Evolutionary conservation across 306 rosid genomes (phyloP).

Genomic region (Fagus crenata): DNA sequence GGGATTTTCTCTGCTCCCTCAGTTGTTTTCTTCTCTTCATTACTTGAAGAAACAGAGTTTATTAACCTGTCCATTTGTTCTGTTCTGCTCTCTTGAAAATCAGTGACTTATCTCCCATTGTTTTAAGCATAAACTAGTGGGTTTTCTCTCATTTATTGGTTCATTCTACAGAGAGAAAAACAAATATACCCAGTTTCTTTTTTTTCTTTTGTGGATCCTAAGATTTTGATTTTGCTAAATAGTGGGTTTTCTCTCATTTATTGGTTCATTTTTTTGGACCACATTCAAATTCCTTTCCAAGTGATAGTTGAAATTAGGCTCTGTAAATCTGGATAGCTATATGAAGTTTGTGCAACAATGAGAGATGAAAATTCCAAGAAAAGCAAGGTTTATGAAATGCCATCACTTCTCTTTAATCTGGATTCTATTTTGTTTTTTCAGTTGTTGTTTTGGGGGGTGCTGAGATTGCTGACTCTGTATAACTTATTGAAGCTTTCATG

Average conservation of each 20-base stretch:
- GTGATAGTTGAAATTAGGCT: slow-evolving; percentile 23
- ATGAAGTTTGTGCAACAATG: slow-evolving; percentile 91
- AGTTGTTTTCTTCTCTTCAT: slow-evolving; percentile 38
- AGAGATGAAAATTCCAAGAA: slow-evolving; percentile 93
- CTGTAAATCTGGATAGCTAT: slow-evolving; percentile 37
- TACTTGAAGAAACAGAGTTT: slow-evolving; percentile 37
- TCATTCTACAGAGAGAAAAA: slow-evolving; percentile 7
- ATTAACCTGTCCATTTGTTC: slow-evolving; percentile 28
- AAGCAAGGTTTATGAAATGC: slow-evolving; percentile 83
- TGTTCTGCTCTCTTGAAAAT: slow-evolving; percentile 18
- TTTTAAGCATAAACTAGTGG: slow-evolving; percentile 22
- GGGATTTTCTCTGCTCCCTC: slow-evolving; percentile 34
- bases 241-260: neutral
- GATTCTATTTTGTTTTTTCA: slow-evolving; percentile 20
- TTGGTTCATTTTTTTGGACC: neutral
- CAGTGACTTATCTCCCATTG: slow-evolving; percentile 8
- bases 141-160: slow-evolving; percentile 18
- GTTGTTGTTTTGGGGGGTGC: neutral
- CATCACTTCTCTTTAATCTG: slow-evolving; percentile 21
- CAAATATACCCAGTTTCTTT: slow-evolving; percentile 15
- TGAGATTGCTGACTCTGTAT: slow-evolving; percentile 37
- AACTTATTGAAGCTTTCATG: slow-evolving; percentile 80
- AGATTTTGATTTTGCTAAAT: slow-evolving; percentile 1
- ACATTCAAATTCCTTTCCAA: slow-evolving; percentile 8
- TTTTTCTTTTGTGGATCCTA: neutral